These are phyloP conservation scores for Metschnikowia proteae DNA, from an alignment of 805 yeast species.

Conservation along the genomic window DNA sequence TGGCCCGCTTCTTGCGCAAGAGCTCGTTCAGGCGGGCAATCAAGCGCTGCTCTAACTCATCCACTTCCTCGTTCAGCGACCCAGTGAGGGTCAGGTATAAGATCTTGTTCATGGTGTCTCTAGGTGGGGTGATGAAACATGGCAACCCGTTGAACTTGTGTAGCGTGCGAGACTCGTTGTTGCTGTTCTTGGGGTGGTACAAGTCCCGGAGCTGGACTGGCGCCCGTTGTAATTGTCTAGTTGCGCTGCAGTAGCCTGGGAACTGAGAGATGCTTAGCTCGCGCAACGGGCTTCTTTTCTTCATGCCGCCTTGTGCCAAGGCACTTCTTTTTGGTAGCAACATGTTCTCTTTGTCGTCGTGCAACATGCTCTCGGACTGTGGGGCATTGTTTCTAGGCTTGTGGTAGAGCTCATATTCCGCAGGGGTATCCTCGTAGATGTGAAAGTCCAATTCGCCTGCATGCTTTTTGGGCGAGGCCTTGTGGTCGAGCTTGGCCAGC, in stretches of 20 bases:
- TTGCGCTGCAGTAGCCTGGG: conserved; percentile 25
- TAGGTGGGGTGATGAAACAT: conserved; percentile 33
- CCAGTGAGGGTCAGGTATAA: conserved; percentile 15
- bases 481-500: conserved; percentile 12
- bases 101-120: conserved; percentile 22
- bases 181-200: conserved; percentile 29
- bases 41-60: conserved; percentile 20
- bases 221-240: conserved; percentile 8
- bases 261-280: conserved; percentile 27
- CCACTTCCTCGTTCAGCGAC: conserved; percentile 8
- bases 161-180: conserved; percentile 25
- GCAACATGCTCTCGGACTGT: conserved; percentile 7
- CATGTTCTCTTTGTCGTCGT: conserved; percentile 41
- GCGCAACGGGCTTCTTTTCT: conserved; percentile 25
- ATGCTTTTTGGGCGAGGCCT: conserved; percentile 5
- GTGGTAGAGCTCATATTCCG: conserved; percentile 14
- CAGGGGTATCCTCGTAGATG: conserved; percentile 18
- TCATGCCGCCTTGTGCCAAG: conserved; percentile 6
- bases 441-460: conserved; percentile 9
- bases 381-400: conserved; percentile 5
- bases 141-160: conserved; percentile 32
- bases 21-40: conserved; percentile 20
- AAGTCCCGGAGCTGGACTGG: conserved; percentile 23
- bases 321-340: conserved; percentile 29
- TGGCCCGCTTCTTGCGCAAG: conserved; percentile 29